Evolutionary conservation across 2,329 filamentous ascomycete genomes (phyloP), one percentile per base, ranked within the genome.

Genomic region (Plenodomus biglobosus): DNA sequence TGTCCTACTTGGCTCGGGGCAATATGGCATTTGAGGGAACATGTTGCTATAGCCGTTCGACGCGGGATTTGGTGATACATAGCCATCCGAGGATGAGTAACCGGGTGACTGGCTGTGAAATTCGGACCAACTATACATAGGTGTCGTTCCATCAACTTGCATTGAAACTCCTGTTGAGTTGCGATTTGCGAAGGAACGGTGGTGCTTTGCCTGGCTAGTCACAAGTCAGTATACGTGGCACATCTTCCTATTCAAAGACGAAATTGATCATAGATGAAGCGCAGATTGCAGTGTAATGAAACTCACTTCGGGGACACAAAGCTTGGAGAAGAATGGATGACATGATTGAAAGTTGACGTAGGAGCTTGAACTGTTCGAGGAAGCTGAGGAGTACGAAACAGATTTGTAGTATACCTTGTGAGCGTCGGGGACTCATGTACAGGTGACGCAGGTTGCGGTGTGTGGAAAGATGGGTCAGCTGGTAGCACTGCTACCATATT

Each of bases 321-420:
- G 52, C 19, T 50, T 38, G 59, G 59, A 68, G 57, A 64, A 52
- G 62, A 65, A 64, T 62, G 62, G 62, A 62, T 48, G 55, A 63
- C 43, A 62, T 53, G 49, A 65, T 52, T 59, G 52, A 60, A 62
- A 56, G 42, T 49, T 50, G 63, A 62, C 15, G 62, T 59, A 52
- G 63, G 54, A 51, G 55, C 53, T 55, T 61, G 58, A 57, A 67
- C 64, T 59, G 69, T 67, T 47, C 62, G 62, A 56, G 65, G 65
- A 48, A 66, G 48, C 52, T 63, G 58, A 66, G 68, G 69, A 65
- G 66, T 69, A 71, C 65, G 67, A 69, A 71, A 72, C 55, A 58
- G 55, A 55, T 56, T 57, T 52, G 57, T 48, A 42, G 59, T 70
- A 67, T 72, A 72, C 69, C 69, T 72, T 72, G 64, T 53, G 43